Base-by-base conservation (phyloP, 2,329 filamentous ascomycete species). In the Acarospora socialis region DNA sequence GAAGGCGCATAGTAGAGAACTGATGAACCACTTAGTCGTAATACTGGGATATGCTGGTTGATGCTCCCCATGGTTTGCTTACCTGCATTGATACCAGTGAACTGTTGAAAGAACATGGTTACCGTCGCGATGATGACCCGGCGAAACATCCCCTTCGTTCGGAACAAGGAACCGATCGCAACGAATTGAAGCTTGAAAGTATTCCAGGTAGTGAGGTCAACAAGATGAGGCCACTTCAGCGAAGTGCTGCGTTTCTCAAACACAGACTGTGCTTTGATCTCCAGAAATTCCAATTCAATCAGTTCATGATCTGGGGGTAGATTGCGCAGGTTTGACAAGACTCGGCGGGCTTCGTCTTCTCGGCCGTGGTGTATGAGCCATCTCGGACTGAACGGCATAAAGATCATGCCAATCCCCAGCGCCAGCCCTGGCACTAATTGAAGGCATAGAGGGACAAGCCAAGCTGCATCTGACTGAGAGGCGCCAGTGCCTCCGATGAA, bases 361-460 rank as follows among this genome's bases (percentile, higher is more conserved):
- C 77, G 73, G 35, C 59, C 61, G 45, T 80, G 74, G 49, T 82
- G 73, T 6, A 80, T 57, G 1, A 87, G 65, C 78, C 78, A 84
- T 43, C 81, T 66, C 0, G 81, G 81, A 0, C 71, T 78, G 55
- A 79, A 83, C 0, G 80, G 81, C 77, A 86, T 81, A 56, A 81
- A 81, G 7, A 79, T 47, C 67, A 84, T 84, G 21, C 80, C 79
- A 7, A 66, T 44, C 17, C 76, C 70, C 2, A 87, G 66, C 3
- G 82, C 43, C 2, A 74, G 43, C 1, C 77, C 78, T 0, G 79
- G 79, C 0, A 65, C 61, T 3, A 84, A 61, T 45, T 87, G 81
- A 0, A 86, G 60, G 42, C 70, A 75, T 30, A 82, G 70, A 0
- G 81, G 81, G 0, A 81, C 56, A 0, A 81, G 64, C 81, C 81